Evolutionary conservation across 352 stramenopile species (phyloP), one percentile per base, ranked within the genome.

Genomic region (Phytophthora sojae): DNA sequence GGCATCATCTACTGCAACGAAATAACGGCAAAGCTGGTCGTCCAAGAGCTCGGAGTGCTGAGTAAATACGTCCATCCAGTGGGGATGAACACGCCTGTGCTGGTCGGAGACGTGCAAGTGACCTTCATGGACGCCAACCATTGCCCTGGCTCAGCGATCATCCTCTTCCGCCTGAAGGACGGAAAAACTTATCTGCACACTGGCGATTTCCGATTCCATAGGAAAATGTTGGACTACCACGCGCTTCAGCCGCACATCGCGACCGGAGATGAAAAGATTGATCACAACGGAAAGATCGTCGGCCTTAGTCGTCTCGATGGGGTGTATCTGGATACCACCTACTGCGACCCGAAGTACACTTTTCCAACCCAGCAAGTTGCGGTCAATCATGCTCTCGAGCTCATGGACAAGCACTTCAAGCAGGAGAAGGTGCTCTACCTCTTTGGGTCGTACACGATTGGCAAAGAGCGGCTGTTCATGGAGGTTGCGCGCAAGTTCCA

Each of bases 301-400:
- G 69, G 62, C 45, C 42, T 68, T 15, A 76, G 69, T 6, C 79
- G 82, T 11, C 74, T 96, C 17, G 88, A 96, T 57, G 83, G 79
- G 35, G 76, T 99, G 29, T 99, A 98, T 73, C 74, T 99, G 6
- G 97, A 99, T 72, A 99, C 97, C 19, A 99, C 97, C 17, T 99
- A 99, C 69, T 98, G 95, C 52, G 81, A 99, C 75, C 76, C 89
- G 17, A 98, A 98, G 75, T 99, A 99, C 78, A 86, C 74, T 6
- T 97, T 99, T 66, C 96, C 97, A 29, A 93, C 91, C 1, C 97
- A 99, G 74, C 67, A 92, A 50, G 70, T 79, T 26, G 81, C 86
- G 6, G 82, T 96, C 42, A 50, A 82, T 23, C 86, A 95, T 47
- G 73, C 76, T 29, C 71, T 94, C 12, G 63, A 77, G 19, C 82